Evolutionary conservation across 2,329 filamentous ascomycete species (phyloP), one percentile per base, ranked within the genome.

Genomic region (Penicillium sp.): DNA sequence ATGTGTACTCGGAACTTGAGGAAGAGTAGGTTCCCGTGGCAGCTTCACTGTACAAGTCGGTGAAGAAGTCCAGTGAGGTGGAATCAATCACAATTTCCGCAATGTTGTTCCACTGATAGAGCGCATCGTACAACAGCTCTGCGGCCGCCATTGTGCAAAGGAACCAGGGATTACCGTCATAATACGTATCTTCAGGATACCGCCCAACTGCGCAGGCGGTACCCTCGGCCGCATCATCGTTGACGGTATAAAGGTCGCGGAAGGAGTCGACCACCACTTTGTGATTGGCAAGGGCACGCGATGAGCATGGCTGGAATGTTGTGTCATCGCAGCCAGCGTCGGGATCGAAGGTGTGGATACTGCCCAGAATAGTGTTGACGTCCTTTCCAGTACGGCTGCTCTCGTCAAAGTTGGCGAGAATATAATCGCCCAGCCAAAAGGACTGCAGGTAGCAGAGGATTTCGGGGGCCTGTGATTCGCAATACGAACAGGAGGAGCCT

Each of bases 121-220:
- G 68, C 1, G 91, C 88, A 65, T 90, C 87, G 71, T 92, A 93
- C 2, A 96, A 82, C 69, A 90, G 88, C 74, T 95, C 91, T 3
- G 90, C 91, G 0, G 89, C 89, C 1, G 89, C 90, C 31, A 92
- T 80, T 1, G 89, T 93, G 65, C 83, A 83, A 14, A 93, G 81
- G 66, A 92, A 83, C 91, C 91, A 95, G 1, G 91, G 91, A 72
- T 95, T 92, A 1, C 90, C 90, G 59, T 85, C 85, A 72, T 88
- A 89, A 75, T 93, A 95, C 3, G 80, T 75, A 65, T 96, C 90
- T 71, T 91, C 88, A 0, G 85, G 75, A 69, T 91, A 91, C 54
- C 88, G 80, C 43, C 88, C 88, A 13, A 81, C 73, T 2, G 79
- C 76, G 31, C 81, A 75, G 19, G 69, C 71, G 14, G 57, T 48